Percentiles rank a stretch among this genome's conserved stretches.
Evolutionary conservation across 805 yeast species (phyloP).

Genomic region (Metschnikowia proteae): DNA sequence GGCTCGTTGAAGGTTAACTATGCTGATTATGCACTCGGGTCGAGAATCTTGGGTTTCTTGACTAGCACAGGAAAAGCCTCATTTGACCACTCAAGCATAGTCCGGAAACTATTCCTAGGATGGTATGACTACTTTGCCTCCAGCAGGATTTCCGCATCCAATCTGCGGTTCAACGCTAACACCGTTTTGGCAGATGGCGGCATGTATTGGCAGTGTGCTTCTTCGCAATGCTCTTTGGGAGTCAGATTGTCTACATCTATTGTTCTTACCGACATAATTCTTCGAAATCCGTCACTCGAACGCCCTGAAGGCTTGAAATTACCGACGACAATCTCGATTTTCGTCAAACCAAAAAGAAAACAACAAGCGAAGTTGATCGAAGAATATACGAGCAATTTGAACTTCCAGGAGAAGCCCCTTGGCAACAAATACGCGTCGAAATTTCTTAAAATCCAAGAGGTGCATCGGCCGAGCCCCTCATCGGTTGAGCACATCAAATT

Average conservation of each 20-base stretch:
- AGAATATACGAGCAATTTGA: conserved; percentile 16
- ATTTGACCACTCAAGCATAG: conserved; percentile 15
- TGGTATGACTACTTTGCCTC: conserved; percentile 37
- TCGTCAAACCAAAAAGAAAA: conserved; percentile 27
- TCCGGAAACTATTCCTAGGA: conserved; percentile 32
- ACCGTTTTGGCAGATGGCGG: conserved; percentile 35
- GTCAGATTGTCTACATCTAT: conserved; percentile 30
- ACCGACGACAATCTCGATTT: conserved; percentile 24
- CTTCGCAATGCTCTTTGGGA: conserved; percentile 32
- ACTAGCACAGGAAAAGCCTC: conserved; percentile 23
- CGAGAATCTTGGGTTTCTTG: conserved; percentile 39
- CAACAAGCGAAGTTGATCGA: conserved; percentile 18
- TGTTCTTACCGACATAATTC: conserved; percentile 33
- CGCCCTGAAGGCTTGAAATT: conserved; percentile 9
- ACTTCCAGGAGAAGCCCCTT: conserved; percentile 1
- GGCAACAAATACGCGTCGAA: conserved; percentile 27
- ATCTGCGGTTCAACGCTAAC: conserved; percentile 37
- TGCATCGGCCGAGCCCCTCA: conserved; percentile 13
- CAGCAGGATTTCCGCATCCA: conserved; percentile 21
- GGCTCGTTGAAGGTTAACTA: conserved; percentile 37
- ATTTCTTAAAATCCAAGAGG: conserved; percentile 30
- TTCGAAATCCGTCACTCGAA: conserved; percentile 17
- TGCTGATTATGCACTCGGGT: conserved; percentile 37
- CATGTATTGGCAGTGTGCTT: conserved; percentile 31
- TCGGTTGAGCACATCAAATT: conserved; percentile 27